phyloP scores from a whole-genome alignment of 495 filamentous ascomycete genomes.

The Cudoniella acicularis region DNA sequence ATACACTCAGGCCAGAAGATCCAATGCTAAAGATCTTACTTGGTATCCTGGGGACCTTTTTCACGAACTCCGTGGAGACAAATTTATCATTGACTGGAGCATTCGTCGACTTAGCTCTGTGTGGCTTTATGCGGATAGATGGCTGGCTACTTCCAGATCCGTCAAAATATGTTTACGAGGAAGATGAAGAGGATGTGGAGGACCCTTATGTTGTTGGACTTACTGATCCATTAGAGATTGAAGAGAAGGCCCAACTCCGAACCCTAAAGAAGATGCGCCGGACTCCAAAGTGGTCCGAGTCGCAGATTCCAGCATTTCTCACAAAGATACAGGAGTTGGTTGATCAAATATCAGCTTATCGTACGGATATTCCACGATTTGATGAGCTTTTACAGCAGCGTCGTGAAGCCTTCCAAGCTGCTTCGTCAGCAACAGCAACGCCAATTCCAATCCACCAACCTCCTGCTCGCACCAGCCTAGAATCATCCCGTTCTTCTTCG shows the following conservation, averaged over 20 bases:
- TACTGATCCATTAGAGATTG: constrained; percentile 27
- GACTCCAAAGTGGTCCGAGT: constrained; percentile 43
- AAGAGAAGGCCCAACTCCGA: constrained; percentile 41
- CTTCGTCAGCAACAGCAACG: constrained; percentile 12
- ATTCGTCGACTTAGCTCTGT: constrained; percentile 77
- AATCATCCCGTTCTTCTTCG: constrained; percentile 20
- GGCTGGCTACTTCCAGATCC: constrained; percentile 85
- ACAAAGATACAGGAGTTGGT: constrained; percentile 53
- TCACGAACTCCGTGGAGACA: constrained; percentile 83
- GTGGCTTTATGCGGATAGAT: constrained; percentile 77
- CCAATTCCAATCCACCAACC: constrained; percentile 30
- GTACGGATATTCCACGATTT: constrained; percentile 68
- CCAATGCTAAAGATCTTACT: constrained; percentile 70
- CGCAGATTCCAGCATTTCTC: constrained; percentile 46
- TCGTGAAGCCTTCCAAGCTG: constrained; percentile 61
- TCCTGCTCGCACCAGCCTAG: constrained; percentile 18
- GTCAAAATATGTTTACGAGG: constrained; percentile 49
- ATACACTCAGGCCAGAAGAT: constrained; percentile 66
- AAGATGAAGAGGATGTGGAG: constrained; percentile 29
- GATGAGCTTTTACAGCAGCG: constrained; percentile 72
- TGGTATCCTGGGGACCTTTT: constrained; percentile 69
- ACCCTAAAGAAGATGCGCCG: constrained; percentile 45
- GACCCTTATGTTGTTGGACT: constrained; percentile 1
- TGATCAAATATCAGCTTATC: constrained; percentile 60
- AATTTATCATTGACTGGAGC: constrained; percentile 84